Evolutionary conservation across 805 yeast genomes (phyloP).

Genomic region (Wickerhamiella siamensis): DNA sequence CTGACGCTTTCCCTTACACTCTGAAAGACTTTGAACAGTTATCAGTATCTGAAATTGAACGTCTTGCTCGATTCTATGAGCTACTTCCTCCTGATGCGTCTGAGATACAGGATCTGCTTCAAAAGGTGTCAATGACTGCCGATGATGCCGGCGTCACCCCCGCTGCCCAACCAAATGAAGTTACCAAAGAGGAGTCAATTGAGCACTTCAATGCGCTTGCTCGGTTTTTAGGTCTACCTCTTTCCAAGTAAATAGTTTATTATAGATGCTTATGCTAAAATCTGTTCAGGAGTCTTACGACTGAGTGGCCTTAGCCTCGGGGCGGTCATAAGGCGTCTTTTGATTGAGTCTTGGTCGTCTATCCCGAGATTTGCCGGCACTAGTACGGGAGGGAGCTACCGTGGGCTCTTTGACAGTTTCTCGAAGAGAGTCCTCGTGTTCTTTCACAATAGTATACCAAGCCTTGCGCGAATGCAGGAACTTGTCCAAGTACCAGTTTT

Average conservation of each 20-base stretch:
- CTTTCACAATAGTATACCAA: conserved; percentile 46
- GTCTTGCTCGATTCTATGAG: conserved; percentile 43
- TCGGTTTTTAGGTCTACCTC: conserved; percentile 45
- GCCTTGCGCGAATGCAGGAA: conserved; percentile 60
- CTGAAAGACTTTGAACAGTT: conserved; percentile 40
- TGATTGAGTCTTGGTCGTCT: neutral
- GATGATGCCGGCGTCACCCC: conserved; percentile 34
- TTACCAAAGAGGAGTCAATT: conserved; percentile 21
- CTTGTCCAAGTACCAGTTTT: conserved; percentile 81
- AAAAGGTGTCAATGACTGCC: conserved; percentile 17
- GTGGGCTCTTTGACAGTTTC: neutral
- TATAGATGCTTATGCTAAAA: too few species aligned
- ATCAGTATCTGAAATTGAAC: conserved; percentile 26
- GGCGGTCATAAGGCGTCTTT: neutral
- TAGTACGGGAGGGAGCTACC: neutral
- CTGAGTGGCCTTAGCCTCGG: neutral
- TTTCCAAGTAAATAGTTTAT: neutral
- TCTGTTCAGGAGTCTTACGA: too few species aligned
- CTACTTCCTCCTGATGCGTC: conserved; percentile 53
- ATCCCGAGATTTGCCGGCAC: neutral
- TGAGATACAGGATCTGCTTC: conserved; percentile 36
- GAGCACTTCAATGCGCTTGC: conserved; percentile 45
- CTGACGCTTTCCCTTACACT: conserved; percentile 48
- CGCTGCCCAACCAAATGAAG: conserved; percentile 17
- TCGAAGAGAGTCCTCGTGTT: conserved; percentile 20